Conservation (phyloP, 306 rosid species). For the Pyrus pyrifolia region DNA sequence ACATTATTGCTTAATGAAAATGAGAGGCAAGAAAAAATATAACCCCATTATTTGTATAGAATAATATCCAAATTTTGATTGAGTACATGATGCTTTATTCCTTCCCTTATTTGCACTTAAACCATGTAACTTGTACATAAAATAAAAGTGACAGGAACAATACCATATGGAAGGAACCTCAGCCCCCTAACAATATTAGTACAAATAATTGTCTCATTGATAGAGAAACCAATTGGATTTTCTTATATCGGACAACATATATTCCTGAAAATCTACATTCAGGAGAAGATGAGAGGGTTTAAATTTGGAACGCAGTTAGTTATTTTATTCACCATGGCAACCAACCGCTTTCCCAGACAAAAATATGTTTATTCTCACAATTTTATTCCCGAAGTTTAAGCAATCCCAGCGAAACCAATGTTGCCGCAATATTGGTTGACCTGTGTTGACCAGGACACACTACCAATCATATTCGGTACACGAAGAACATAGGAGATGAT, state of each 20-base stretch:
- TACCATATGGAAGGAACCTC: conserved; percentile 3
- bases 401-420: not conserved
- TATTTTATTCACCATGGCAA: too few relatives aligned
- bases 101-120: conserved; percentile 3
- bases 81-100: conserved; percentile 11
- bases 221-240: too few relatives aligned
- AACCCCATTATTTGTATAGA: not conserved
- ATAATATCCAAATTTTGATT: not conserved
- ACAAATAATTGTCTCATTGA: too few relatives aligned
- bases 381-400: not conserved
- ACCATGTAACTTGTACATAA: conserved; percentile 1
- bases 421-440: not conserved
- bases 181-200: not conserved
- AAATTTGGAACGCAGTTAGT: too few relatives aligned
- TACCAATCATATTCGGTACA: not conserved
- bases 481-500: not conserved
- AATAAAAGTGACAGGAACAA: not conserved
- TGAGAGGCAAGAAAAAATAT: not conserved
- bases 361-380: not conserved
- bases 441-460: not conserved
- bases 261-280: accelerated
- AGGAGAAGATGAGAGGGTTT: accelerated
- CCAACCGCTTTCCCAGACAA: accelerated
- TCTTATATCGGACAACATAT: too few relatives aligned
- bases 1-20: not conserved